Conservation (phyloP, 805 yeast species). For the Torulaspora quercuum region DNA sequence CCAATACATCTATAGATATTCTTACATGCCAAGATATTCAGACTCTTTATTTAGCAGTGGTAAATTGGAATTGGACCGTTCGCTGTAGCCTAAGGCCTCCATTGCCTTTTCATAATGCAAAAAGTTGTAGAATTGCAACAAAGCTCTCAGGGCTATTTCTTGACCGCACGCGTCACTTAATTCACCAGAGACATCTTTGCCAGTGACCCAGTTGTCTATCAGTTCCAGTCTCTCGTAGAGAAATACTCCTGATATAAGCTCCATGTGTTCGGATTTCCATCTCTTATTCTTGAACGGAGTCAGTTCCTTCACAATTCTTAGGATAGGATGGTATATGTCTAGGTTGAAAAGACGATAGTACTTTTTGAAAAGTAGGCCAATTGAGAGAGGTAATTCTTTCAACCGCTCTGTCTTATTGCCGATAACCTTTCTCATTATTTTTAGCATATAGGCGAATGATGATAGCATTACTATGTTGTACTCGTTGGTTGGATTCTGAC, state of each 20-base stretch:
- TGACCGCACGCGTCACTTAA: constrained; percentile 76
- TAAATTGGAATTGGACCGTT: constrained; percentile 34
- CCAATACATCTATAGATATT: too few relatives aligned
- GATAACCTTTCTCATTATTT: constrained; percentile 54
- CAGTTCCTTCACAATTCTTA: constrained; percentile 70
- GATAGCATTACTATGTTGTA: constrained; percentile 17
- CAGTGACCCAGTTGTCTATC: constrained; percentile 85
- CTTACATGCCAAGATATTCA: constrained; percentile 35
- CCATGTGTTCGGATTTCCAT: constrained; percentile 94
- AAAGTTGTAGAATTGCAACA: constrained; percentile 72
- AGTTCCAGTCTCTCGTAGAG: constrained; percentile 67
- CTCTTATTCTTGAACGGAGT: constrained; percentile 90
- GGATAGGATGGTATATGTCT: constrained; percentile 61
- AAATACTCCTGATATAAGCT: constrained; percentile 81
- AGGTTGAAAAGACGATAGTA: constrained; percentile 58
- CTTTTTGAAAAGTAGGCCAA: constrained; percentile 33
- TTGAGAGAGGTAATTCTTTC: constrained; percentile 34
- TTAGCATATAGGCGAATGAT: constrained; percentile 37
- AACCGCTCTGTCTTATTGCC: constrained; percentile 68
- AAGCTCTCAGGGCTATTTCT: constrained; percentile 76
- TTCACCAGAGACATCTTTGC: constrained; percentile 72
- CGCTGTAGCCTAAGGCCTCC: constrained; percentile 53
- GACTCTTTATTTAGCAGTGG: constrained; percentile 42
- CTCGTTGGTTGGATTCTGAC: background rate
- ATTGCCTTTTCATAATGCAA: constrained; percentile 52